Conservation (phyloP, 2,329 filamentous ascomycete species). For the Claviceps capensis region DNA sequence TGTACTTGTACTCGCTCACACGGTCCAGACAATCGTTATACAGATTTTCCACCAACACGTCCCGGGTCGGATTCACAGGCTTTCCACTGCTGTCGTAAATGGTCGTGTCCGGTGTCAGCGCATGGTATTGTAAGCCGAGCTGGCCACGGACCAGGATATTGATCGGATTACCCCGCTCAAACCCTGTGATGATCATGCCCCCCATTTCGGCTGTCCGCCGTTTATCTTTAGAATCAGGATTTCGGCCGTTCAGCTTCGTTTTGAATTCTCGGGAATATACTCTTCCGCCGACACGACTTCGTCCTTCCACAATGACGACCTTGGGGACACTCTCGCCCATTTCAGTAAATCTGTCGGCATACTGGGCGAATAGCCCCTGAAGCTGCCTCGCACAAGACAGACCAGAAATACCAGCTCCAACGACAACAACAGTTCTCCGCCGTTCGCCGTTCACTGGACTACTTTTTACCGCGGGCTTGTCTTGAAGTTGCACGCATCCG, state of each 20-base stretch:
- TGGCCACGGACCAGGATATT: constrained; percentile 86
- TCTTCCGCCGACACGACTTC: constrained; percentile 75
- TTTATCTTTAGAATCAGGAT: constrained; percentile 41
- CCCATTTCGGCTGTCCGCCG: constrained; percentile 88
- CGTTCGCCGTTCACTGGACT: constrained; percentile 25
- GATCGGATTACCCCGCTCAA: constrained; percentile 86
- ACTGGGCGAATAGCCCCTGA: constrained; percentile 72
- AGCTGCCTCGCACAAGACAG: constrained; percentile 85
- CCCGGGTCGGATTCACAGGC: constrained; percentile 63
- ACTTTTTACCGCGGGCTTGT: constrained; percentile 28
- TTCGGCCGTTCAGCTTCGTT: constrained; percentile 39
- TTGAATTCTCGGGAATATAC: constrained; percentile 70
- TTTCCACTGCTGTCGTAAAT: constrained; percentile 76
- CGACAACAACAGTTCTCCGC: constrained; percentile 65
- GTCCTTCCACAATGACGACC: constrained; percentile 74
- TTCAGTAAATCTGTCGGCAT: constrained; percentile 52
- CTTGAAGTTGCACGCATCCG: constrained; percentile 61
- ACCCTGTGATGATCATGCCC: constrained; percentile 95
- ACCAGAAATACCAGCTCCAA: constrained; percentile 91
- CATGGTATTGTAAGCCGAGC: constrained; percentile 73
- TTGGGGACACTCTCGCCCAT: constrained; percentile 55
- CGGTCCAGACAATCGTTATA: constrained; percentile 93
- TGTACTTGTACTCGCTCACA: constrained; percentile 80
- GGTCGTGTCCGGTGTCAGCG: constrained; percentile 65
- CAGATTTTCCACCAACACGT: constrained; percentile 75